phyloP scores from a whole-genome alignment of 371 early-diverging fungal genomes.

The Encephalitozoon intestinalis region DNA sequence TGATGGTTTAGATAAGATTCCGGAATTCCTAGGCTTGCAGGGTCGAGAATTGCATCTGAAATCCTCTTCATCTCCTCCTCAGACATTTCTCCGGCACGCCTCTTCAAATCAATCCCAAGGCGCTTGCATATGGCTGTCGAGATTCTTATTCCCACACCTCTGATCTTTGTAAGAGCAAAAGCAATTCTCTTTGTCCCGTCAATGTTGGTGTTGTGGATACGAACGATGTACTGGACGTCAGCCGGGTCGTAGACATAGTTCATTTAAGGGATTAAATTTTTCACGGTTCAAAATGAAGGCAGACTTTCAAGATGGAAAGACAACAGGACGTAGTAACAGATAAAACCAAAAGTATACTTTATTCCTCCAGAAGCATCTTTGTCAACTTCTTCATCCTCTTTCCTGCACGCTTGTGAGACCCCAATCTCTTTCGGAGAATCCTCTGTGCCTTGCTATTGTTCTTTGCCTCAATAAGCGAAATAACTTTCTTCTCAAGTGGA shows the following conservation, averaged over 20 bases:
- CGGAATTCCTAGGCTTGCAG: slow-evolving; percentile 85
- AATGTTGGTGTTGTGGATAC: slow-evolving; percentile 98
- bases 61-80: slow-evolving; percentile 79
- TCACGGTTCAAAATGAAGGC: background rate
- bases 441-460: slow-evolving; percentile 58
- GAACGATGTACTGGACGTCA: slow-evolving; percentile 84
- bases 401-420: slow-evolving; percentile 52
- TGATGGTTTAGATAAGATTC: slow-evolving; percentile 93
- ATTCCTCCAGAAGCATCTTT: slow-evolving; percentile 30
- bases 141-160: slow-evolving; percentile 94
- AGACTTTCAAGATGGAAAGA: background rate
- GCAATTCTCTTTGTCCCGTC: slow-evolving; percentile 86
- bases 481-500: slow-evolving; percentile 61
- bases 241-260: slow-evolving; percentile 42
- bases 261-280: slow-evolving; percentile 28
- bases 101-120: slow-evolving; percentile 83
- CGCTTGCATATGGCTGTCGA: slow-evolving; percentile 90
- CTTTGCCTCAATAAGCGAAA: slow-evolving; percentile 57
- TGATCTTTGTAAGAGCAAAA: slow-evolving; percentile 87
- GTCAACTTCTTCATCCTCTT: slow-evolving; percentile 50
- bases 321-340: background rate
- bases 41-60: slow-evolving; percentile 77
- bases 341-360: background rate
- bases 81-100: slow-evolving; percentile 90
- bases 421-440: slow-evolving; percentile 60